These are phyloP conservation scores for Phyllosticta ampelicida DNA, from an alignment of 2,329 filamentous ascomycete genomes.

Conservation along the genomic window DNA sequence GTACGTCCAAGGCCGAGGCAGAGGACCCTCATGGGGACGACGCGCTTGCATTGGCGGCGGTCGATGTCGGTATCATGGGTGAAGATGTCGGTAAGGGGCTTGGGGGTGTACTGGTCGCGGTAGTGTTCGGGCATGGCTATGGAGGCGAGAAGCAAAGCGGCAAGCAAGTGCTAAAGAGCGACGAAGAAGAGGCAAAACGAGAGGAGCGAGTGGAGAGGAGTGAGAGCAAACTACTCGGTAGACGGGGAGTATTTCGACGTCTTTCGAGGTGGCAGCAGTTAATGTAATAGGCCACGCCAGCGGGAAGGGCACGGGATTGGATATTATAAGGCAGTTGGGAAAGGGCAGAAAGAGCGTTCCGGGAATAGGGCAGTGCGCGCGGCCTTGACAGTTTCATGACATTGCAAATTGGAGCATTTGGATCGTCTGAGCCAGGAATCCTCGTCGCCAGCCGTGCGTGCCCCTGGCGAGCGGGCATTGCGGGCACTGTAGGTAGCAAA, in stretches of 20 bases:
- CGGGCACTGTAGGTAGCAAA: neutral
- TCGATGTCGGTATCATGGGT: constrained; percentile 59
- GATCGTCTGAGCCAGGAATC: neutral
- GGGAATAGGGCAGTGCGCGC: neutral
- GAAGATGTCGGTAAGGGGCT: constrained; percentile 49
- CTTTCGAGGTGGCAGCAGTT: neutral
- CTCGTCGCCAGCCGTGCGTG: neutral
- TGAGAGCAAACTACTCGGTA: neutral
- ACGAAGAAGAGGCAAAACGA: neutral
- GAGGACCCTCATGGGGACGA: constrained; percentile 62
- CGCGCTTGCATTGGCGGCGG: constrained; percentile 51
- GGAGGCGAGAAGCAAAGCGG: neutral
- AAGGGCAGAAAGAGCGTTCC: neutral
- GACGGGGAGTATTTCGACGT: no score
- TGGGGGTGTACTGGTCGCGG: constrained; percentile 26
- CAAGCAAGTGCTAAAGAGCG: constrained; percentile 1
- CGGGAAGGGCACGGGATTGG: neutral
- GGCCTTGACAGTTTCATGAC: neutral
- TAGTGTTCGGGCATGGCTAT: constrained; percentile 1
- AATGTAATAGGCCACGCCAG: neutral
- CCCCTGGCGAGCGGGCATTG: neutral
- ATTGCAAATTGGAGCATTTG: neutral
- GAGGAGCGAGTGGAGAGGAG: neutral
- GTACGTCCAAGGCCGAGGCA: constrained; percentile 59
- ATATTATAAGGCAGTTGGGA: neutral